Conservation (phyloP, 306 rosid genomes). For the Prinsepia uniflora region DNA sequence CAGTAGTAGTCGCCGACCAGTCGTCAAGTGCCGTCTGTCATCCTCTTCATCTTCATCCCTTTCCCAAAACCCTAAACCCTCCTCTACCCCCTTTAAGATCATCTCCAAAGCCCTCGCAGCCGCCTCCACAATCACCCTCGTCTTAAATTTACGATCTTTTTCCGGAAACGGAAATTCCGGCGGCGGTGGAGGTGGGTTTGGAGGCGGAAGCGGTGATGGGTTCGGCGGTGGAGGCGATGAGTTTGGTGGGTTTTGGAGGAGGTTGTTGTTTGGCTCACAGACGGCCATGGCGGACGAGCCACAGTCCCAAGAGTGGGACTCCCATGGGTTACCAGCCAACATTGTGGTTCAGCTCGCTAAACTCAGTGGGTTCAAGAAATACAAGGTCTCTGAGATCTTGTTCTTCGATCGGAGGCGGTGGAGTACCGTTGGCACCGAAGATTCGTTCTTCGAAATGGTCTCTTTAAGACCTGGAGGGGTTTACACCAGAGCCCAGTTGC, state of each 20-base stretch:
- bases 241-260: slow-evolving; percentile 56
- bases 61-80: slow-evolving; percentile 30
- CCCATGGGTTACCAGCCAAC: slow-evolving; percentile 85
- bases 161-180: slow-evolving; percentile 25
- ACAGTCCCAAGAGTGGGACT: slow-evolving; percentile 67
- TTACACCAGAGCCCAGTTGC: slow-evolving; percentile 81
- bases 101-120: slow-evolving; percentile 49
- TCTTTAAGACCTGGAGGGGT: slow-evolving; percentile 70
- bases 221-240: slow-evolving; percentile 33
- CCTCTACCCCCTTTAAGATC: slow-evolving; percentile 32
- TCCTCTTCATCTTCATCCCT: slow-evolving; percentile 14
- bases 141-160: slow-evolving; percentile 30
- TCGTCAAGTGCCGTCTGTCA: slow-evolving; percentile 33
- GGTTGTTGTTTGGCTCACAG: slow-evolving; percentile 41
- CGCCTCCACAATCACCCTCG: slow-evolving; percentile 57
- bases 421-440: slow-evolving; percentile 60
- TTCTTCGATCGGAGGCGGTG: slow-evolving; percentile 66
- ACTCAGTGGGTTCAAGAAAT: slow-evolving; percentile 85
- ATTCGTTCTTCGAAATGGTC: slow-evolving; percentile 90
- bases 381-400: slow-evolving; percentile 65
- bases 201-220: slow-evolving; percentile 23
- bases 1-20: slow-evolving; percentile 18
- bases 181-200: slow-evolving; percentile 37
- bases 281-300: slow-evolving; percentile 72
- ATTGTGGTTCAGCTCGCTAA: slow-evolving; percentile 69